Percentiles rank a stretch among this genome's conserved stretches.
Evolutionary conservation across 495 filamentous ascomycete genomes (phyloP).

Genomic region (Hypoxylon trugodes): DNA sequence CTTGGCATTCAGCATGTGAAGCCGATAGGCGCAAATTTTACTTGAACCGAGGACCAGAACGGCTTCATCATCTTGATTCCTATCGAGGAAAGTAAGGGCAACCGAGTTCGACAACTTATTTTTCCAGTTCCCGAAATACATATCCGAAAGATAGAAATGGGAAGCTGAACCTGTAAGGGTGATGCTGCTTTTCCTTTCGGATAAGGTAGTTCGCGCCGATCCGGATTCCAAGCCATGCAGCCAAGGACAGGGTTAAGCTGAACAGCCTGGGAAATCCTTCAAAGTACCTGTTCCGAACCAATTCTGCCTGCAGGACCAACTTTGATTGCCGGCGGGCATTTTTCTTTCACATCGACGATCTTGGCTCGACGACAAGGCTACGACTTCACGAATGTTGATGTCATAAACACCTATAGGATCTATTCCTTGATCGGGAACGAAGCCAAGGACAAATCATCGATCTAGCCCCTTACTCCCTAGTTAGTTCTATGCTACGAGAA

Average conservation of each 20-base stretch:
- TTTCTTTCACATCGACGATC: conserved; percentile 12
- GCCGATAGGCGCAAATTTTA: background rate
- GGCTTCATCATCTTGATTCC: background rate
- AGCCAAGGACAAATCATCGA: conserved; percentile 21
- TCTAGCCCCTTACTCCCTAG: conserved; percentile 30
- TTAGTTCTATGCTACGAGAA: background rate
- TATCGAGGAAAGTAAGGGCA: background rate
- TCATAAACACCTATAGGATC: conserved; percentile 17
- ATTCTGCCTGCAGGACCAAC: conserved; percentile 27
- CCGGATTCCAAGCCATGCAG: conserved; percentile 37
- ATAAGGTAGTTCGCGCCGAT: conserved; percentile 25
- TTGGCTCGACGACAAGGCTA: conserved; percentile 25
- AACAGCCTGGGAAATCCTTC: conserved; percentile 24
- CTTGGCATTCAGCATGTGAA: conserved; percentile 16
- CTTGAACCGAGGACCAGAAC: background rate
- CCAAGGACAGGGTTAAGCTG: conserved; percentile 21
- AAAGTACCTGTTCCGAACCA: conserved; percentile 23
- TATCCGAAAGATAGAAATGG: conserved; percentile 28
- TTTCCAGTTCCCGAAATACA: conserved; percentile 13
- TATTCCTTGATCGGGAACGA: conserved; percentile 16
- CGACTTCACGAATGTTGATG: conserved; percentile 19
- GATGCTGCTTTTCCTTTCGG: too few species aligned
- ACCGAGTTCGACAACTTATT: background rate
- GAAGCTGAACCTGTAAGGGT: conserved; percentile 9
- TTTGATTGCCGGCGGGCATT: conserved; percentile 23